Evolutionary conservation across 1,139 yeast genomes (phyloP), one percentile per base, ranked within the genome.

Genomic region (Yamadazyma conglobata): DNA sequence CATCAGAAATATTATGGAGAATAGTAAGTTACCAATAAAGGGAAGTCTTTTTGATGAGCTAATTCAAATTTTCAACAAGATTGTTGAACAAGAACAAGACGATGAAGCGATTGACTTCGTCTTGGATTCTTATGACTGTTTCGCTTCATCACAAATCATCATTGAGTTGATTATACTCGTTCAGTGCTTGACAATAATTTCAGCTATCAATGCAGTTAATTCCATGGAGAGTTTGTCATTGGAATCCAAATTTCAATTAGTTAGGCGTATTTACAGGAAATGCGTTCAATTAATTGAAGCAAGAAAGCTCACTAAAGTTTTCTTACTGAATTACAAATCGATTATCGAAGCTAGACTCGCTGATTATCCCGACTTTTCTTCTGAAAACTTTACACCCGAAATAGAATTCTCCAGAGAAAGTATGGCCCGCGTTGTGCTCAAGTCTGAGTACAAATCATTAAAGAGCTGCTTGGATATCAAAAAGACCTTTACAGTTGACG

Each of bases 61-160:
- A 6, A 38, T 66, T 10, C 46, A 50, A 6, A 39, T 58, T 2
- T 41, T 66, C 22, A 45, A 48, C 18, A 42, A 46, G 24, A 48
- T 61, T 9, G 42, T 43, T 10, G 39, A 40, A 15, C 41, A 41
- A 20, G 63, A 56, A 19, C 65, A 59, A 10, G 71, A 64, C 15
- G 77, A 71, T 16, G 78, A 69, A 25, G 70, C 70, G 10, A 67
- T 47, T 10, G 61, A 55, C 13, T 47, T 81, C 3, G 53, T 76
- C 9, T 47, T 62, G 20, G 83, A 77, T 15, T 64, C 79, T 0
- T 82, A 76, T 53, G 89, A 82, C 45, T 70, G 80, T 38, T 81
- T 72, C 46, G 49, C 43, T 6, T 65, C 75, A 25, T 76, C 78
- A 10, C 84, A 77, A 27, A 64, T 79, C 2, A 56, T 72, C 11